phyloP scores from a whole-genome alignment of 306 rosid species.

The Delonix regia region DNA sequence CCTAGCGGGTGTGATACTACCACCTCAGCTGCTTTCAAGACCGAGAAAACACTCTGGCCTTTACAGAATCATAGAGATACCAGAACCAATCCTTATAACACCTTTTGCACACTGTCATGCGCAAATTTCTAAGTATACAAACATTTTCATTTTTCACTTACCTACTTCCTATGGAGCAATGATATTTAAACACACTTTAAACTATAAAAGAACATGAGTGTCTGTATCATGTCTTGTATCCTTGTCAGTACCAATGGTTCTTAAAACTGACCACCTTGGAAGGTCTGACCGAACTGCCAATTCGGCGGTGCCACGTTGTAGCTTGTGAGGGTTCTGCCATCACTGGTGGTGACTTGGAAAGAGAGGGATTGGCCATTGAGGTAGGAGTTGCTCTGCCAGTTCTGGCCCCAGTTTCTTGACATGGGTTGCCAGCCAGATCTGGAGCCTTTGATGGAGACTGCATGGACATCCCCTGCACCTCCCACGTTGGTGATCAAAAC shows the following conservation, averaged over 20 bases:
- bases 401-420: constrained; percentile 97
- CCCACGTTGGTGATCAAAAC: constrained; percentile 85
- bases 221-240: background rate
- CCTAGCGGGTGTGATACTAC: constrained; percentile 48
- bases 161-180: background rate
- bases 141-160: background rate
- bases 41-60: constrained; percentile 40
- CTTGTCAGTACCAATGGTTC: background rate
- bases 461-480: constrained; percentile 84
- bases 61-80: constrained; percentile 33
- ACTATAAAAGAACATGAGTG: background rate
- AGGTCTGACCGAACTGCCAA: constrained; percentile 94
- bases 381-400: constrained; percentile 90
- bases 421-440: constrained; percentile 77
- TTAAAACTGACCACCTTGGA: constrained; percentile 68
- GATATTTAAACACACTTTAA: background rate
- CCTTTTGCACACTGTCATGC: background rate
- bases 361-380: constrained; percentile 82
- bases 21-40: constrained; percentile 55
- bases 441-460: constrained; percentile 86
- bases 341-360: constrained; percentile 87
- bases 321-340: constrained; percentile 71
- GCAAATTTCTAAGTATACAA: constrained; percentile 33
- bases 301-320: constrained; percentile 57
- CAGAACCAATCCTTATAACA: constrained; percentile 33